Conservation (phyloP, 495 filamentous ascomycete genomes). For the Penicillium atrosanguineum region DNA sequence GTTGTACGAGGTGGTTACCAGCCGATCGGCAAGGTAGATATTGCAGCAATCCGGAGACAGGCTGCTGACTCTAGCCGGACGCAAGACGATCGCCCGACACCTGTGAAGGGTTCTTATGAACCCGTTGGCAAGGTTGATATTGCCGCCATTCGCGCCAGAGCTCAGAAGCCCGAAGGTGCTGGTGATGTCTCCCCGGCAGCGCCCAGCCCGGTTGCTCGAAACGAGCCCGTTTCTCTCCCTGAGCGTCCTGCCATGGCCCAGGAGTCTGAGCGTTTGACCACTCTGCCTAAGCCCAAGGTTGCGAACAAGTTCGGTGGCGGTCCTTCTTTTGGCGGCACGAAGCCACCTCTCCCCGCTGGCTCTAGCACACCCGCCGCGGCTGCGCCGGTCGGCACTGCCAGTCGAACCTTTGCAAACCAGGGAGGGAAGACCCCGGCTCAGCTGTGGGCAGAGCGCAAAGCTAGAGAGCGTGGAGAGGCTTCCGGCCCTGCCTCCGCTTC, state of each 20-base stretch:
- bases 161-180: slow-evolving; percentile 60
- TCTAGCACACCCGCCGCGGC: slow-evolving; percentile 51
- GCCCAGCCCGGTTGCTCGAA: slow-evolving; percentile 31
- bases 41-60: slow-evolving; percentile 79
- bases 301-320: slow-evolving; percentile 76
- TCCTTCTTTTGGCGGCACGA: slow-evolving; percentile 77
- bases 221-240: slow-evolving; percentile 54
- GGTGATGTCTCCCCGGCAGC: slow-evolving; percentile 36
- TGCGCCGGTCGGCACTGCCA: slow-evolving; percentile 71
- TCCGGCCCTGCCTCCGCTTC: slow-evolving; percentile 30
- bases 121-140: slow-evolving; percentile 95
- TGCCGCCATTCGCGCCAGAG: slow-evolving; percentile 79
- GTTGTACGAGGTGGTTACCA: slow-evolving; percentile 90
- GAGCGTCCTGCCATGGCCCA: slow-evolving; percentile 66
- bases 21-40: slow-evolving; percentile 93
- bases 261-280: slow-evolving; percentile 76
- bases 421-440: slow-evolving; percentile 96
- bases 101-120: slow-evolving; percentile 88
- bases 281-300: slow-evolving; percentile 90
- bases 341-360: slow-evolving; percentile 72
- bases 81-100: slow-evolving; percentile 72
- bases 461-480: slow-evolving; percentile 63
- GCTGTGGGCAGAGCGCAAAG: slow-evolving; percentile 96
- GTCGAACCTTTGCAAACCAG: slow-evolving; percentile 88
- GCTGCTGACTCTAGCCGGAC: slow-evolving; percentile 60